phyloP scores from a whole-genome alignment of 768 basidiomycete genomes.

The Coprinopsis sp. region DNA sequence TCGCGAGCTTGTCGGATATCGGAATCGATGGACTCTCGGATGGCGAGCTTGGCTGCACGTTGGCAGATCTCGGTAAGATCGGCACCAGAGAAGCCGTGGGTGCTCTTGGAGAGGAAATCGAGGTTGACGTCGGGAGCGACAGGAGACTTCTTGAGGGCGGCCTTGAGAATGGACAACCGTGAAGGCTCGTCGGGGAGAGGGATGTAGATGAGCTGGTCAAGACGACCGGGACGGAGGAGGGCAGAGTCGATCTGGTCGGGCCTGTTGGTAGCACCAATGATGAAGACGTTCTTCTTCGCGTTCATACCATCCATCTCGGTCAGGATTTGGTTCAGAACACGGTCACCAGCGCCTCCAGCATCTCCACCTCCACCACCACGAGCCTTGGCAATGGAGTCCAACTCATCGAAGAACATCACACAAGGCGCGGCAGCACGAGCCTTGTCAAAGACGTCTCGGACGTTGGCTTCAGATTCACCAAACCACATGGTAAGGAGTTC shows the following conservation, averaged over 20 bases:
- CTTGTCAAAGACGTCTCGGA: conserved; percentile 99
- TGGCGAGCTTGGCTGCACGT: conserved; percentile 94
- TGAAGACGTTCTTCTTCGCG: conserved; percentile 98
- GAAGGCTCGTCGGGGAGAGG: conserved; percentile 94
- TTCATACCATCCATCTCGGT: conserved; percentile 99
- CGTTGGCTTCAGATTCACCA: conserved; percentile 99
- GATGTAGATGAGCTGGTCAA: conserved; percentile 99
- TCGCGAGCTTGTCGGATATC: conserved; percentile 81
- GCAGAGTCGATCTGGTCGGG: conserved; percentile 95
- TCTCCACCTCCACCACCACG: conserved; percentile 89
- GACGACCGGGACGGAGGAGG: conserved; percentile 92
- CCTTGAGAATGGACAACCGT: conserved; percentile 86
- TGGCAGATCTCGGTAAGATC: conserved; percentile 99
- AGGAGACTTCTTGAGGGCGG: conserved; percentile 89
- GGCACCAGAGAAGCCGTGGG: conserved; percentile 98
- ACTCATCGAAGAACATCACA: conserved; percentile 99
- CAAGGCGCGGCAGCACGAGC: conserved; percentile 98
- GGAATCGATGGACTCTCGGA: conserved; percentile 89
- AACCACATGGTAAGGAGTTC: conserved; percentile 99
- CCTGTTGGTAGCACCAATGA: conserved; percentile 95
- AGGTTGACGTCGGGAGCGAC: conserved; percentile 81
- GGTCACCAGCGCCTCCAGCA: conserved; percentile 94
- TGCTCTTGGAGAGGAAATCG: conserved; percentile 80
- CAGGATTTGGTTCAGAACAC: conserved; percentile 94
- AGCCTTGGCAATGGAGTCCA: conserved; percentile 98